These are phyloP conservation scores for Boletus vermiculosoides DNA, from an alignment of 768 basidiomycete species.

Conservation along the genomic window DNA sequence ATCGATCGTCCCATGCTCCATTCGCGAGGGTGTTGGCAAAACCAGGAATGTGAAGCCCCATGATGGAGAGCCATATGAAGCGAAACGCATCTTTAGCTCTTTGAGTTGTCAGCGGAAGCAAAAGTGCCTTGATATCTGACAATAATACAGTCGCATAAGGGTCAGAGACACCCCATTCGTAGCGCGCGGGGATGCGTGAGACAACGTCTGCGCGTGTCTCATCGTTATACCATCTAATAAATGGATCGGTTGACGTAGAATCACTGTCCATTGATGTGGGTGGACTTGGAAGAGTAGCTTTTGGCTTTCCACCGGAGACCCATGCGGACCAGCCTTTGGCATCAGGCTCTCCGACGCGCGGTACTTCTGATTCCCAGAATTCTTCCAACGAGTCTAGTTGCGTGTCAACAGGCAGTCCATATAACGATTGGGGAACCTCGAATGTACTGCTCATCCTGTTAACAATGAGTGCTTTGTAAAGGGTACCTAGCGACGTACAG, in stretches of 20 bases:
- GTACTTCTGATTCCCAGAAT: slow-evolving; percentile 82
- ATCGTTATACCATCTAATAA: slow-evolving; percentile 59
- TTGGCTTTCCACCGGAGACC: slow-evolving; percentile 46
- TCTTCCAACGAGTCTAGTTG: slow-evolving; percentile 65
- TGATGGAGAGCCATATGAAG: slow-evolving; percentile 64
- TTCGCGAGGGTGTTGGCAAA: slow-evolving; percentile 44
- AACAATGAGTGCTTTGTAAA: slow-evolving; percentile 2
- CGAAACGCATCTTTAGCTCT: slow-evolving; percentile 58
- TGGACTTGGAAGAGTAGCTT: slow-evolving; percentile 13
- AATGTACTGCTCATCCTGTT: slow-evolving; percentile 48
- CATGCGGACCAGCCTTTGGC: slow-evolving; percentile 71
- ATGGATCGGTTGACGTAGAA: slow-evolving; percentile 53
- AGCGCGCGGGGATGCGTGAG: slow-evolving; percentile 51
- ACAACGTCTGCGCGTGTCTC: slow-evolving; percentile 52
- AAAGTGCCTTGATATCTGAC: slow-evolving; percentile 60
- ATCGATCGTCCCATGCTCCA: slow-evolving; percentile 65
- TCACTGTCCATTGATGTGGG: slow-evolving; percentile 19
- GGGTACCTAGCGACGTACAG: slow-evolving; percentile 47
- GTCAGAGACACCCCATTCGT: slow-evolving; percentile 52
- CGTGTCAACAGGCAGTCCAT: slow-evolving; percentile 41
- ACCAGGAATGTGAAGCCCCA: slow-evolving; percentile 73
- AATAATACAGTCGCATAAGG: slow-evolving; percentile 75
- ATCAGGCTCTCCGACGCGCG: slow-evolving; percentile 67
- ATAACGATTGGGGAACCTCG: slow-evolving; percentile 48
- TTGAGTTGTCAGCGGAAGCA: slow-evolving; percentile 46